Conservation (phyloP, 768 basidiomycete genomes). For the Pisolithus microcarpus region DNA sequence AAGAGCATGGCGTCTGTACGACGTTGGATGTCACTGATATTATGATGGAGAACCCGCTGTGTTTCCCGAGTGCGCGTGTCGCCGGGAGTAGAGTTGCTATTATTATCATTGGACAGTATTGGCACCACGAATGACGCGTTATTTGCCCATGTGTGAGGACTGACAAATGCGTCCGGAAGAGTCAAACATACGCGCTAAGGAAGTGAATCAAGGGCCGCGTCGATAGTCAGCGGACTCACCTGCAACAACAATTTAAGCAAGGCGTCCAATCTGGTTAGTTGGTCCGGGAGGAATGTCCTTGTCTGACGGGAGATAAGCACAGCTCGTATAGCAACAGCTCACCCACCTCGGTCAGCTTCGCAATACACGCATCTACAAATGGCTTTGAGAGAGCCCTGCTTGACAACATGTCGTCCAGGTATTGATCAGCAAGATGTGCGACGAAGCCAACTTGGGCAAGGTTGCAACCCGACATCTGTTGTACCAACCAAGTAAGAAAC, state of each 20-base stretch:
- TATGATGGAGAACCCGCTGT: constrained; percentile 44
- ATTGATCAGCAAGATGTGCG: constrained; percentile 70
- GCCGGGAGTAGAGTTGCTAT: constrained; percentile 11
- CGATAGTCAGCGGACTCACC: constrained; percentile 31
- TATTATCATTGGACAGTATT: constrained; percentile 39
- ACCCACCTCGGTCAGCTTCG: constrained; percentile 58
- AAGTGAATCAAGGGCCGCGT: constrained; percentile 1
- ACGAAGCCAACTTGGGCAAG: constrained; percentile 78
- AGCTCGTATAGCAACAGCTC: neutral
- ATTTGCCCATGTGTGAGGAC: constrained; percentile 58
- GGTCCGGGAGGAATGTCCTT: constrained; percentile 45
- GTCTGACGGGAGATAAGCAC: constrained; percentile 37
- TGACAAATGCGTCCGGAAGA: constrained; percentile 68
- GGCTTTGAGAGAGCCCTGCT: constrained; percentile 65
- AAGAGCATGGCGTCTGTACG: constrained; percentile 82
- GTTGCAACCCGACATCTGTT: constrained; percentile 71
- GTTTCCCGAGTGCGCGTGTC: constrained; percentile 35
- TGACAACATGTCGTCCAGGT: constrained; percentile 59
- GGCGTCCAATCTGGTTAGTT: constrained; percentile 45
- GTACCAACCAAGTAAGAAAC: constrained; percentile 72
- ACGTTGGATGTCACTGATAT: constrained; percentile 61
- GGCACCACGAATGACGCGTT: constrained; percentile 35
- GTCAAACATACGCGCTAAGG: constrained; percentile 59
- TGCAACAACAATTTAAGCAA: constrained; percentile 54
- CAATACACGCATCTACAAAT: constrained; percentile 64